phyloP scores from a whole-genome alignment of 768 basidiomycete genomes.

The Pleurotus citrinopileatus region DNA sequence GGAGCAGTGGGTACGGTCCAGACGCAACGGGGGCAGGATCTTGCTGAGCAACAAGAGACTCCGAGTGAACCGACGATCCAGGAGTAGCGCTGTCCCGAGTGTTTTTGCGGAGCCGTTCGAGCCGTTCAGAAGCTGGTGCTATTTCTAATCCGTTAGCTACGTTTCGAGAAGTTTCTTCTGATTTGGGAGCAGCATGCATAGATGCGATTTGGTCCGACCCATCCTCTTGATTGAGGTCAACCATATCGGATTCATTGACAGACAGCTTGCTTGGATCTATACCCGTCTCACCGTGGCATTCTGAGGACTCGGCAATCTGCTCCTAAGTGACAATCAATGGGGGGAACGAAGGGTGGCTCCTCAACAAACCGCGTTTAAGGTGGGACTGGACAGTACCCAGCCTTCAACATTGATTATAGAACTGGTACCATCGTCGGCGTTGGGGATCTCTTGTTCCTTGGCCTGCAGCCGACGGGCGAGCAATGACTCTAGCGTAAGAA shows the following conservation, averaged over 20 bases:
- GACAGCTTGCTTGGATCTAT: not conserved
- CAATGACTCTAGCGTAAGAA: slow-evolving; percentile 41
- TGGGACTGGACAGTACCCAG: slow-evolving; percentile 24
- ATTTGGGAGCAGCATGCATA: not conserved
- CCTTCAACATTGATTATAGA: slow-evolving; percentile 38
- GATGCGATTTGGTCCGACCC: not conserved
- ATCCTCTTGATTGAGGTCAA: not conserved
- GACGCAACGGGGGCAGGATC: not conserved
- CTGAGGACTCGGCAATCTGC: not conserved
- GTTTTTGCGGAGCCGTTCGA: too few species aligned
- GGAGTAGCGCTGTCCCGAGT: too few species aligned
- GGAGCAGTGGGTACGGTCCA: not conserved
- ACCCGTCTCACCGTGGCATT: not conserved
- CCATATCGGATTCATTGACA: not conserved
- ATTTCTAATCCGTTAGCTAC: too few species aligned
- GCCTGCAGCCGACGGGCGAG: slow-evolving; percentile 44
- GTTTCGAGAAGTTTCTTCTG: not conserved
- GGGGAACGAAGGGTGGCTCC: not conserved
- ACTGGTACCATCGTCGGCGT: slow-evolving; percentile 19
- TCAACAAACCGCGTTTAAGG: not conserved
- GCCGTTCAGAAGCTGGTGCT: too few species aligned
- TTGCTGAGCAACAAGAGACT: not conserved
- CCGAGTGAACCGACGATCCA: not conserved
- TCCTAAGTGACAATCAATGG: not conserved
- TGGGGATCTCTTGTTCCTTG: slow-evolving; percentile 21